Evolutionary conservation across 805 yeast species (phyloP), one percentile per base, ranked within the genome.

Genomic region (Grigorovia transvaalensis): DNA sequence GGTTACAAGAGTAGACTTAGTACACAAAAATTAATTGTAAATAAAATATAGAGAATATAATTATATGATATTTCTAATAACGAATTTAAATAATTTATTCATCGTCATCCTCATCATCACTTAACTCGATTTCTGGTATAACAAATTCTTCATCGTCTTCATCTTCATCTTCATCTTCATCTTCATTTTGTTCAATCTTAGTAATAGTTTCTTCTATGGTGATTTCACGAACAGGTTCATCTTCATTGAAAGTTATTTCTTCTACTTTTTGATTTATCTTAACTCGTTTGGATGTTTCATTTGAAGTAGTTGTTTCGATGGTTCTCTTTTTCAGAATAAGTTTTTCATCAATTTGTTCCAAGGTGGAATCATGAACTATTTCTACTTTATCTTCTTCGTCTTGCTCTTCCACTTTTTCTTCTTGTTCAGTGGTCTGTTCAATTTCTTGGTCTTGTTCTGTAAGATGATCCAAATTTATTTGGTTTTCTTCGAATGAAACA

Each of bases 131-230:
- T 7, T 49, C 51, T 18, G 51, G 51, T 7, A 49, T 49, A 12
- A 49, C 47, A 27, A 49, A 49, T 17, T 51, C 56, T 30, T 53
- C 58, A 8, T 52, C 55, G 13, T 57, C 62, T 9, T 57, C 67
- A 17, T 55, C 59, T 5, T 56, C 60, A 33, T 51, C 53, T 38
- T 56, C 62, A 20, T 50, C 54, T 4, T 41, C 46, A 13, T 50
- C 52, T 8, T 33, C 51, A n/a, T 51, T 58, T 13, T 42, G 45
- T 13, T 46, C 48, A 19, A 53, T 45, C 18, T 41, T 52, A 11
- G 30, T 42, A 52, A 17, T 50, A 15, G 19, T 47, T 29, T 49
- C 53, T 7, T 35, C 55, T 9, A 15, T 41, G 17, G 27, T 9
- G 20, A 41, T 43, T 17, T n/a, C 29, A 19, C 18, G 15, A 4